phyloP scores from a whole-genome alignment of 352 stramenopile genomes.

The Phytophthora niederhauseri region DNA sequence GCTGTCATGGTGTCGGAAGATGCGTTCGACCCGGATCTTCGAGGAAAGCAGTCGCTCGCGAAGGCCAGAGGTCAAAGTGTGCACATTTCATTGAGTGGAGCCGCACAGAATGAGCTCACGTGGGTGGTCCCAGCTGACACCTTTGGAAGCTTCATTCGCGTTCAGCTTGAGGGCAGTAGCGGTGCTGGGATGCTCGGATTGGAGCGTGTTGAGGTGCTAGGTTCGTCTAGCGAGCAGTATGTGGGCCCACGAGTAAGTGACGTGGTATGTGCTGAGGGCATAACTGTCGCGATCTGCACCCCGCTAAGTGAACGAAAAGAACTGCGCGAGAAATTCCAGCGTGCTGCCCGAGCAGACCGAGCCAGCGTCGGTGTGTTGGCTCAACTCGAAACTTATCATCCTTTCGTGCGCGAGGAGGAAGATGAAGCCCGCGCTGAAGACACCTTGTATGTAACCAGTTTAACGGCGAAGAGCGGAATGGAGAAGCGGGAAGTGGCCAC shows the following conservation, averaged over 20 bases:
- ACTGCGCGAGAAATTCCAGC: conserved; percentile 60
- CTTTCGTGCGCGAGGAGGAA: conserved; percentile 42
- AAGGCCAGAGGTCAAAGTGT: conserved; percentile 60
- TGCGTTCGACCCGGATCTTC: conserved; percentile 64
- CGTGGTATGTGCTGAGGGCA: conserved; percentile 57
- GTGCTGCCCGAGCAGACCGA: conserved; percentile 58
- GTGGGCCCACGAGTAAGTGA: conserved; percentile 62
- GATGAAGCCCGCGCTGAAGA: conserved; percentile 19
- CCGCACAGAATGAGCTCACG: conserved; percentile 33
- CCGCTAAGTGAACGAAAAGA: conserved; percentile 41
- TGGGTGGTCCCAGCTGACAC: conserved; percentile 63
- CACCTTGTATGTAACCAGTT: conserved; percentile 18
- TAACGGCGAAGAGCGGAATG: conserved; percentile 22
- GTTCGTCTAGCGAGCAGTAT: conserved; percentile 46
- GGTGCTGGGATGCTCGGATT: conserved; percentile 57
- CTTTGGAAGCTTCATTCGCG: conserved; percentile 57
- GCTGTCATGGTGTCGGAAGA: conserved; percentile 57
- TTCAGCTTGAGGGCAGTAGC: conserved; percentile 62
- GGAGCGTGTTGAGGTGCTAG: conserved; percentile 53
- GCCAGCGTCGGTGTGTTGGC: conserved; percentile 51
- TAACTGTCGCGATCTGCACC: conserved; percentile 63
- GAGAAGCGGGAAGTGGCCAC: conserved; percentile 33
- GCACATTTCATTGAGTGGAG: conserved; percentile 42
- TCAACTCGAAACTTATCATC: conserved; percentile 74
- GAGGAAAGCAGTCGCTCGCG: conserved; percentile 65